phyloP scores from a whole-genome alignment of 345 rosid species.

The Microcos paniculata region DNA sequence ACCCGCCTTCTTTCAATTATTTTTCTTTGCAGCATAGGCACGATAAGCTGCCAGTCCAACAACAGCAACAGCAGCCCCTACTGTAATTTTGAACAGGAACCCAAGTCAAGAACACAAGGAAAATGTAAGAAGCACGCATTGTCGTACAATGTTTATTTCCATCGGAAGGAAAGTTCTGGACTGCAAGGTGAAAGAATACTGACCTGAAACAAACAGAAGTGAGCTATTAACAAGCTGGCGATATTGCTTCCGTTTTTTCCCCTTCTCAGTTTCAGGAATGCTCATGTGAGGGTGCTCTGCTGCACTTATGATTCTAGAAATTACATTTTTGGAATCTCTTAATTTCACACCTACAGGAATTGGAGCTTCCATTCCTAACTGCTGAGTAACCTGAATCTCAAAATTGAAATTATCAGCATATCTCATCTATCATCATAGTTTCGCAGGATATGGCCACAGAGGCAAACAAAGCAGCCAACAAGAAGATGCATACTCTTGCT shows the following conservation, averaged over 20 bases:
- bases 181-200: neutral
- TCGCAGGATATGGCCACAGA: neutral
- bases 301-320: constrained; percentile 50
- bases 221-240: constrained; percentile 60
- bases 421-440: neutral
- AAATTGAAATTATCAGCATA: neutral
- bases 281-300: constrained; percentile 71
- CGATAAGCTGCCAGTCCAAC: constrained; percentile 67
- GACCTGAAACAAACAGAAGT: constrained; percentile 69
- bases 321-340: constrained; percentile 50
- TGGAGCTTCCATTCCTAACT: constrained; percentile 67
- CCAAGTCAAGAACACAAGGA: constrained; percentile 14
- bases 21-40: constrained; percentile 62
- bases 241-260: constrained; percentile 57
- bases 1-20: constrained; percentile 26
- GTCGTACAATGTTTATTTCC: neutral
- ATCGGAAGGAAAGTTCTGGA: neutral
- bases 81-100: constrained; percentile 33
- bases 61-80: constrained; percentile 59
- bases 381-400: constrained; percentile 56
- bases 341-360: constrained; percentile 51
- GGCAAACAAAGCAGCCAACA: constrained; percentile 11
- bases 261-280: constrained; percentile 72
- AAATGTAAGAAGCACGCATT: neutral
- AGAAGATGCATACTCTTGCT: constrained; percentile 37